A percentile compares a stretch with the other conserved stretches of the same genome.
These are phyloP conservation scores for Lunasporangiospora selenospora DNA, from an alignment of 192 early-diverging fungal genomes.

Conservation along the genomic window DNA sequence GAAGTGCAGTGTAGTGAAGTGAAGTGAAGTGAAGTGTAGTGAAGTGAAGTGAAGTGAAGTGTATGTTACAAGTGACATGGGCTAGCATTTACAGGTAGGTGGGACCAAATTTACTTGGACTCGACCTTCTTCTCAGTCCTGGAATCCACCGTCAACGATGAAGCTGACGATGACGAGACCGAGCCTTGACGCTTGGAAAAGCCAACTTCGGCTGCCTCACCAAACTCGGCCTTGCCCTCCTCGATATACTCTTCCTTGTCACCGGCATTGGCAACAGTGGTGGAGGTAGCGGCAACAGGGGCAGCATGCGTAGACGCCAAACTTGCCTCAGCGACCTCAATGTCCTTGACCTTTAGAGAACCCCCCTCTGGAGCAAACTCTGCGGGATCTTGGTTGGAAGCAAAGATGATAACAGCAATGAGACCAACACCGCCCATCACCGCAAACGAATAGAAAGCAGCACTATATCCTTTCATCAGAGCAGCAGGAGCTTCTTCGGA, in stretches of 20 bases:
- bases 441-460: slow-evolving; percentile 17
- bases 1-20: too few relatives aligned
- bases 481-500: not conserved
- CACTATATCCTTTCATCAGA: slow-evolving; percentile 22
- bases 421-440: slow-evolving; percentile 25
- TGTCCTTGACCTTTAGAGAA: too few relatives aligned
- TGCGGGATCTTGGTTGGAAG: slow-evolving; percentile 11
- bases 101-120: too few relatives aligned
- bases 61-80: too few relatives aligned
- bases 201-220: not conserved
- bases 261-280: not conserved
- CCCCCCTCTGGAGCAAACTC: slow-evolving; percentile 7
- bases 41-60: too few relatives aligned
- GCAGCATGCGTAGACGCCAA: too few relatives aligned
- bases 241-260: not conserved
- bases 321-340: too few relatives aligned
- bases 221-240: not conserved
- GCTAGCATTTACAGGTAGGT: too few relatives aligned
- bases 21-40: too few relatives aligned
- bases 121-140: not conserved
- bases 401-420: slow-evolving; percentile 3
- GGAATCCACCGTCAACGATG: not conserved
- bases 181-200: too few relatives aligned
- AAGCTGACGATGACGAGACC: not conserved
- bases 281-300: too few relatives aligned